A percentile compares a stretch with the other conserved stretches of the same genome.
Conservation (phyloP, 2,329 filamentous ascomycete species). For the Aspergillus viridinutans region DNA sequence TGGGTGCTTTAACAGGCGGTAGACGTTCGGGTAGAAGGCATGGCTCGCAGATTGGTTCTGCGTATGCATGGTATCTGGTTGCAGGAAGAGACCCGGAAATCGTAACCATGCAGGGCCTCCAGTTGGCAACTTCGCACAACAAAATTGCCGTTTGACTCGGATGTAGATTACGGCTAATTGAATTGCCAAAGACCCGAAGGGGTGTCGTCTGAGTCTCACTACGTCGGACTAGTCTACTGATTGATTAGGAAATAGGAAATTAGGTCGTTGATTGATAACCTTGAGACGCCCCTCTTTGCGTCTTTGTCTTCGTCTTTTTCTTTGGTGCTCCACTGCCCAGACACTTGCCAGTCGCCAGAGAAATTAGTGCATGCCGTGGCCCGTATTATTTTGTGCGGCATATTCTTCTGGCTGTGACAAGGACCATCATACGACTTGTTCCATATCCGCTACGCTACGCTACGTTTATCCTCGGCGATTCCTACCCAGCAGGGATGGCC, state of each 20-base stretch:
- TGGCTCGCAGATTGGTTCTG: not conserved
- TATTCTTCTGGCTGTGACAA: not conserved
- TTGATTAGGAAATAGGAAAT: not conserved
- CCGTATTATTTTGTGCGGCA: not conserved
- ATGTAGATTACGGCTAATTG: not conserved
- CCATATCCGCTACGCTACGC: not conserved
- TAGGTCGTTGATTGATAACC: conserved; percentile 3
- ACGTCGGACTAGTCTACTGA: not conserved
- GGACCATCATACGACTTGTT: not conserved
- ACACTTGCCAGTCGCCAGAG: not conserved
- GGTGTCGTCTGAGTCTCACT: not conserved
- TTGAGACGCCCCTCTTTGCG: not conserved
- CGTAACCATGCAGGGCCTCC: not conserved
- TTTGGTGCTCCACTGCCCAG: not conserved
- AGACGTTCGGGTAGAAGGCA: no score
- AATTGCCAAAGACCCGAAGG: not conserved
- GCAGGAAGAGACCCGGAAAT: not conserved
- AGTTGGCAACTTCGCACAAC: not conserved
- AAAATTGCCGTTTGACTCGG: not conserved
- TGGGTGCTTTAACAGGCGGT: not conserved
- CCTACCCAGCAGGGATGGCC: not conserved
- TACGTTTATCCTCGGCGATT: not conserved
- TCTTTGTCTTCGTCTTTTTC: not conserved
- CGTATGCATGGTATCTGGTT: no score
- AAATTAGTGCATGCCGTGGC: not conserved